Base-by-base conservation (phyloP, 441 rosid species). In the California macrophylla region DNA sequence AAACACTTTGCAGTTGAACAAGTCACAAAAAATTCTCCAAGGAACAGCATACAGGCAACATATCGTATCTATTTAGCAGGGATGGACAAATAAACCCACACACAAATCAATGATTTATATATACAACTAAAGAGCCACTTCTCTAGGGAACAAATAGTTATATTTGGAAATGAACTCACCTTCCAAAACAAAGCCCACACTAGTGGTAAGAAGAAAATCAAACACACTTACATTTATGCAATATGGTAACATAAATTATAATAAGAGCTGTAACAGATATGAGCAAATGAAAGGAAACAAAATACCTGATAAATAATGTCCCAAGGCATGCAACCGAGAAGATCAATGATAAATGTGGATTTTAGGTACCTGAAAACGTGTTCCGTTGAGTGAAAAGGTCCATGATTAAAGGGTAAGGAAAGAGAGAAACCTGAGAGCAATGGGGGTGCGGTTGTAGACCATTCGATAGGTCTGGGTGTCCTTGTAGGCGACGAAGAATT, bases 291-390 rank as follows among this genome's bases (percentile, higher is more conserved):
- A 12, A 4, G 38, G 52, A 13, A 38, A 56, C 38, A 9, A 34
- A 34, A 66, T 85, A 94, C 98, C 97, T 85, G 85, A 81, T 85
- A 92, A 61, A 92, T 94, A 18, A 83, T 9, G 78, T 92, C 98
- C 99, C 98, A 94, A 50, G 98, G 99, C 85, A 92, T 36, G 75
- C 99, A 92, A 76, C 84, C 81, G 50, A 94, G 86, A 24, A 91
- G 73, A 80, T 92, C 98, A 66, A 87, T 52, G 70, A 87, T 9
- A 74, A 94, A 94, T 74, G 83, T 83, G 13, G 97, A 83, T 77
- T 84, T 92, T 80, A 94, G 79, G 83, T 91, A 94, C 81, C 99
- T 93, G 71, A 78, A 72, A 21, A 18, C 38, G 16, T 0, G 16
- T 42, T 42, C 0, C 3, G 52, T n/a, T 45, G 1, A 45, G 52